Base-by-base conservation (phyloP, 1,139 yeast genomes). In the Keqinozyma sinolaborantium region DNA sequence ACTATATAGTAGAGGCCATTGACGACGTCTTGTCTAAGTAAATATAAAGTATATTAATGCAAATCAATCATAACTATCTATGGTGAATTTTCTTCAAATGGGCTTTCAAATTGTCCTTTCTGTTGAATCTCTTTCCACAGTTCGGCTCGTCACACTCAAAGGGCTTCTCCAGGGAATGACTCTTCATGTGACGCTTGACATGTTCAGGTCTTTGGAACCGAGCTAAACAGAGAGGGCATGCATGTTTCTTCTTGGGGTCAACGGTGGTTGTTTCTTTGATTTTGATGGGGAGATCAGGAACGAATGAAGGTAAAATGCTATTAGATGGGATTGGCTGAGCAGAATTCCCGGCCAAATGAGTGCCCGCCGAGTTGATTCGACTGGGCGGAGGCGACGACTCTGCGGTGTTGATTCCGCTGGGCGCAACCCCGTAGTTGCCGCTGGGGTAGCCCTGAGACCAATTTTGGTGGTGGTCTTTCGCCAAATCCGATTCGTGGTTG, bases 171-270 rank as follows among this genome's bases (percentile, higher is more conserved):
- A 86, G 78, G 3, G 94, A 80, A 58, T 90, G 97, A 19, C 87
- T 78, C 48, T 94, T 73, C 77, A 83, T 69, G 54, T 90, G 97
- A 50, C 97, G 72, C 53, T 87, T 85, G 34, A 90, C 86, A 63
- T 92, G 96, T 50, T 92, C 96, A 23, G 94, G 90, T 39, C 97
- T 71, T 53, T 86, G 90, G 67, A 90, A 90, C 32, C 77, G 59
- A 30, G 82, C 74, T 32, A 74, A 76, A 48, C 95, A 81, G 39
- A 87, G 66, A n/a, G 84, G 82, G 63, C 97, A 88, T 44, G 72
- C 72, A 57, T 84, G 90, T 31, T 70, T 66, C 53, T 78, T 79
- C 43, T 77, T 80, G 31, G 82, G 83, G 46, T 73, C 79, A 29
- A 53, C 56, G n/a, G 54, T 43, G 16, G 56, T 47, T 34, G 54